Evolutionary conservation across 2,329 filamentous ascomycete species (phyloP).

Genomic region (Sphaceloma murrayae): DNA sequence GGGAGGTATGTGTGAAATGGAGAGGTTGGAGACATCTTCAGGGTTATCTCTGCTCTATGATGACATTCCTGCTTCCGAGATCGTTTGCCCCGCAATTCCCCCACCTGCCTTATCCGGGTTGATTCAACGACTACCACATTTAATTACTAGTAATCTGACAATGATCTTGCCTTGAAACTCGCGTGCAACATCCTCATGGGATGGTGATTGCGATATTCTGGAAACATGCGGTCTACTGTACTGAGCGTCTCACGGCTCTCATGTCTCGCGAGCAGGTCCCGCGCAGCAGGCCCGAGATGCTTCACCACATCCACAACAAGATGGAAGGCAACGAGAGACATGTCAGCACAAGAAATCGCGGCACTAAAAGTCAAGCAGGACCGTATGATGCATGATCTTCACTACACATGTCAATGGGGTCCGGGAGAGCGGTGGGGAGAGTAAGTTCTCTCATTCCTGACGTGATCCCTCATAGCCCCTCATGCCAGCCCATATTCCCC

Average conservation of each 20-base stretch:
- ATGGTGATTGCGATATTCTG: too few species aligned
- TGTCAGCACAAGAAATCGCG: constrained; percentile 44
- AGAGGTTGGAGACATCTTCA: too few species aligned
- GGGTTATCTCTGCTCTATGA: too few species aligned
- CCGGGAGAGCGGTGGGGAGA: constrained; percentile 57
- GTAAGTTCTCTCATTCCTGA: constrained; percentile 41
- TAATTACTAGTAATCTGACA: neutral
- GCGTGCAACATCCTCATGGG: too few species aligned
- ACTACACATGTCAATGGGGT: constrained; percentile 58
- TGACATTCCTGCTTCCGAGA: too few species aligned
- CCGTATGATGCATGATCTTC: constrained; percentile 54
- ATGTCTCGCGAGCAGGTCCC: too few species aligned
- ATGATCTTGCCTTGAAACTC: neutral
- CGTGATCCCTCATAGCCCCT: too few species aligned
- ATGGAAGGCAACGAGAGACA: constrained; percentile 35
- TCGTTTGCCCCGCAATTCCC: too few species aligned
- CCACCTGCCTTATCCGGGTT: too few species aligned
- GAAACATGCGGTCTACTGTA: neutral
- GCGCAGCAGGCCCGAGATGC: neutral
- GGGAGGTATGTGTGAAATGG: too few species aligned
- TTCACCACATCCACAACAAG: constrained; percentile 30
- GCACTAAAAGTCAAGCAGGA: constrained; percentile 49
- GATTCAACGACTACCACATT: too few species aligned
- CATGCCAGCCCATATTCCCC: neutral
- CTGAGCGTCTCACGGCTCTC: neutral